Base-by-base conservation (phyloP, 1,139 yeast species). In the Magnusiomyces sp. region DNA sequence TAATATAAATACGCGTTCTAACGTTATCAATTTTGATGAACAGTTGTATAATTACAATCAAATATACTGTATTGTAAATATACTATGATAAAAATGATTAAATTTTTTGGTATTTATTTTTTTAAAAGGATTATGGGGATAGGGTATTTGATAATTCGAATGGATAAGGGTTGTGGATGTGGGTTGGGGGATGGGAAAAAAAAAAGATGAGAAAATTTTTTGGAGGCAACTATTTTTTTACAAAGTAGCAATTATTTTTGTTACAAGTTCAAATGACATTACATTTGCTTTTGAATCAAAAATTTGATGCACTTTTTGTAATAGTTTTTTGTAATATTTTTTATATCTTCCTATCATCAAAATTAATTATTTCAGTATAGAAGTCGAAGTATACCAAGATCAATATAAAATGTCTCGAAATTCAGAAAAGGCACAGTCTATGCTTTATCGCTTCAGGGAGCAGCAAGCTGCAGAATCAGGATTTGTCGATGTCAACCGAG, bases 361-460 rank as follows among this genome's bases (percentile, higher is more conserved):
- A 37, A n/a, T n/a, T 4, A 37, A 7, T 34, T 7, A 37, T n/a
- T 37, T 23, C 29, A 23, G 4, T 4, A 23, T 23, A 23, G 6
- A 23, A 23, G 7, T 7, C 29, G 7, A 23, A 23, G 7, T 7
- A 23, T 23, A 5, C 4, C 4, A 7, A 23, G 10, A 20, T 20
- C 6, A 9, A 13, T 40, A 5, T 37, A 49, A 14, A 31, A 84
- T 85, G 95, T 83, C 94, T 41, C 70, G 94, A 56, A 85, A 83
- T 60, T 75, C 75, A 43, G 94, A 86, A 59, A 84, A 82, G 62
- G 83, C 92, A 3, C 84, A 83, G 62, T 77, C 90, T 0, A 75
- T 81, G 53, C 75, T 86, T 54, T 79, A 78, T 59, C 71, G 88
- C 48, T 81, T 73, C 61, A 83, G 83, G 55, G 81, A 76, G 50